A percentile compares a stretch with the other conserved stretches of the same genome.
Evolutionary conservation across 768 basidiomycete species (phyloP).

Genomic region (Amanita jacksonii): DNA sequence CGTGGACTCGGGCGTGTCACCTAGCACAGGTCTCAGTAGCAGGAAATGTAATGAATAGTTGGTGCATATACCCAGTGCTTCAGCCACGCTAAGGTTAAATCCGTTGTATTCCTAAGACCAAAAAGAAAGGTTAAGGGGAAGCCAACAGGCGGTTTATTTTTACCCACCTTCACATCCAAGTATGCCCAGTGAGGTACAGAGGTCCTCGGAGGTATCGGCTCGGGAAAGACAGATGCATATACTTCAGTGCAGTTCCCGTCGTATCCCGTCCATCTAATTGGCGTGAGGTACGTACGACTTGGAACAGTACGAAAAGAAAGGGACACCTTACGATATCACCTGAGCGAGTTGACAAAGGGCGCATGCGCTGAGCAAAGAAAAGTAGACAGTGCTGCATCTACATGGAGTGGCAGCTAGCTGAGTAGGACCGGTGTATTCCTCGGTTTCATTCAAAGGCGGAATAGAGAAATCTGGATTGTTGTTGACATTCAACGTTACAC

Average conservation of each 20-base stretch:
- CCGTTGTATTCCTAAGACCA: slow-evolving; percentile 19
- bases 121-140: no score
- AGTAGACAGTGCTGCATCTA: slow-evolving; percentile 42
- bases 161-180: slow-evolving; percentile 31
- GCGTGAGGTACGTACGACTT: slow-evolving; percentile 7
- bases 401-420: slow-evolving; percentile 28
- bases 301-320: neutral
- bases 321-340: neutral
- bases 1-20: slow-evolving; percentile 28
- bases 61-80: slow-evolving; percentile 21
- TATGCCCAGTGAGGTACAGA: slow-evolving; percentile 43
- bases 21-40: no score
- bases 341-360: slow-evolving; percentile 32
- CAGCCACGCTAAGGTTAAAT: slow-evolving; percentile 26
- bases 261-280: slow-evolving; percentile 40
- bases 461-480: slow-evolving; percentile 27
- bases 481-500: neutral
- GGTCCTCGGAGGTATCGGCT: slow-evolving; percentile 30
- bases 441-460: slow-evolving; percentile 17
- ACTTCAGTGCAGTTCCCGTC: slow-evolving; percentile 34
- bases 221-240: slow-evolving; percentile 25
- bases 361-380: slow-evolving; percentile 41
- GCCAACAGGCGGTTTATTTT: no score
- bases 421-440: slow-evolving; percentile 31
- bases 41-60: no score